Evolutionary conservation across 768 basidiomycete genomes (phyloP).

Genomic region (Russula sp.): DNA sequence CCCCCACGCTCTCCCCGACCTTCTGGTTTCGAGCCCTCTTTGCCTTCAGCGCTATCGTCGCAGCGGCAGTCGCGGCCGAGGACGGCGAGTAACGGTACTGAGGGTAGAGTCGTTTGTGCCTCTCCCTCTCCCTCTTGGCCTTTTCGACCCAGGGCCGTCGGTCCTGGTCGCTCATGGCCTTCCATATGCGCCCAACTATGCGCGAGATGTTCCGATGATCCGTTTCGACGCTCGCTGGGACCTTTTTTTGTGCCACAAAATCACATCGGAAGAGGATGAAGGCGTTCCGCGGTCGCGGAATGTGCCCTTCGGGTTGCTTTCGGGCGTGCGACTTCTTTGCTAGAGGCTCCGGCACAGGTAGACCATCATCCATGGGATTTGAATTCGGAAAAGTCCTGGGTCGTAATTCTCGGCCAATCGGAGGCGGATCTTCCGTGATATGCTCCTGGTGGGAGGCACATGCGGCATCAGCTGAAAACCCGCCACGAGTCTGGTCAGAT

Average conservation of each 20-base stretch:
- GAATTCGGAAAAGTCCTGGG: neutral
- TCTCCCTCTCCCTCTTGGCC: conserved; percentile 42
- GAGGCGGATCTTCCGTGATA: neutral
- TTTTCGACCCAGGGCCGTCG: conserved; percentile 45
- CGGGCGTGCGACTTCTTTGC: conserved; percentile 42
- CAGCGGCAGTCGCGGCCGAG: neutral
- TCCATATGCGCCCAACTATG: conserved; percentile 62
- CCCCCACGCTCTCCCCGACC: conserved; percentile 8
- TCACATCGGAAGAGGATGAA: conserved; percentile 78
- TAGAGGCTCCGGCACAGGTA: neutral
- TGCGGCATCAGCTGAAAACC: neutral
- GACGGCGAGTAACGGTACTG: conserved; percentile 20
- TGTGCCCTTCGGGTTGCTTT: conserved; percentile 45
- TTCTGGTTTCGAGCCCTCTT: conserved; percentile 5
- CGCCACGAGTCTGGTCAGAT: neutral
- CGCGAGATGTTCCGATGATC: conserved; percentile 65
- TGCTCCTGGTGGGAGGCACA: neutral
- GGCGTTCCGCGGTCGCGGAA: conserved; percentile 67
- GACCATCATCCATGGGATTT: neutral
- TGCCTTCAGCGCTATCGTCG: neutral
- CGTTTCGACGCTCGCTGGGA: conserved; percentile 46
- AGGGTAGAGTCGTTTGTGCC: conserved; percentile 36
- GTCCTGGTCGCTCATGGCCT: conserved; percentile 40
- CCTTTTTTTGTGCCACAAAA: conserved; percentile 55
- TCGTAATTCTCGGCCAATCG: neutral